phyloP scores from a whole-genome alignment of 2,329 filamentous ascomycete species.

The Microcyclosporella mali region DNA sequence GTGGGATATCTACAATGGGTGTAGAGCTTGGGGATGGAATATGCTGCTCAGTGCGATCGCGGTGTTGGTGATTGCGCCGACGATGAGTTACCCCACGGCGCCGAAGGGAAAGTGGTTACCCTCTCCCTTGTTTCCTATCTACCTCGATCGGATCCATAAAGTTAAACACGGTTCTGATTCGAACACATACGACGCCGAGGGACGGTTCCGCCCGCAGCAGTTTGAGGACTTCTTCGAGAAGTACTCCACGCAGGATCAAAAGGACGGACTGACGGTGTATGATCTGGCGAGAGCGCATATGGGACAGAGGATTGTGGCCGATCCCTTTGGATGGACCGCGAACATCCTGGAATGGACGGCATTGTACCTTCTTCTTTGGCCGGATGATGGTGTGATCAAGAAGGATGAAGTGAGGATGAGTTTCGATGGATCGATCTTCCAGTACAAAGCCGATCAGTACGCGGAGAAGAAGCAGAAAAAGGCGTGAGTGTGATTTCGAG shows the following conservation, averaged over 20 bases:
- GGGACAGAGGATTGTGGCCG: slow-evolving; percentile 38
- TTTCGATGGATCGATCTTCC: slow-evolving; percentile 50
- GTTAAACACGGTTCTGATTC: slow-evolving; percentile 41
- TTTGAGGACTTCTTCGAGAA: slow-evolving; percentile 47
- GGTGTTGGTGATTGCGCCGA: slow-evolving; percentile 44
- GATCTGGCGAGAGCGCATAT: slow-evolving; percentile 37
- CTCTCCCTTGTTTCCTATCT: slow-evolving; percentile 40
- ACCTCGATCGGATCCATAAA: slow-evolving; percentile 37
- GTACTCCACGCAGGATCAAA: slow-evolving; percentile 34
- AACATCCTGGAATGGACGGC: slow-evolving; percentile 44
- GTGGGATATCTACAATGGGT: slow-evolving; percentile 45
- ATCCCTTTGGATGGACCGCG: slow-evolving; percentile 44
- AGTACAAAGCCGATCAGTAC: slow-evolving; percentile 35
- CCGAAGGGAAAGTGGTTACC: slow-evolving; percentile 36
- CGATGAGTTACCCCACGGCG: slow-evolving; percentile 46
- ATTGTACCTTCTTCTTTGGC: slow-evolving; percentile 50
- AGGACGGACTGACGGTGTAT: slow-evolving; percentile 35
- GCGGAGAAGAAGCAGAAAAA: slow-evolving; percentile 14
- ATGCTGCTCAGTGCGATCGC: slow-evolving; percentile 40
- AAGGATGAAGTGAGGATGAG: slow-evolving; percentile 53
- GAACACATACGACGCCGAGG: slow-evolving; percentile 41
- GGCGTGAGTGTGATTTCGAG: not conserved
- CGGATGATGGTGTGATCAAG: slow-evolving; percentile 49
- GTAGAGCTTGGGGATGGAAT: slow-evolving; percentile 42
- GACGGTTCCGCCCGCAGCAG: slow-evolving; percentile 41